Conservation (phyloP, 306 rosid species). For the Pyrus bretschneideri region DNA sequence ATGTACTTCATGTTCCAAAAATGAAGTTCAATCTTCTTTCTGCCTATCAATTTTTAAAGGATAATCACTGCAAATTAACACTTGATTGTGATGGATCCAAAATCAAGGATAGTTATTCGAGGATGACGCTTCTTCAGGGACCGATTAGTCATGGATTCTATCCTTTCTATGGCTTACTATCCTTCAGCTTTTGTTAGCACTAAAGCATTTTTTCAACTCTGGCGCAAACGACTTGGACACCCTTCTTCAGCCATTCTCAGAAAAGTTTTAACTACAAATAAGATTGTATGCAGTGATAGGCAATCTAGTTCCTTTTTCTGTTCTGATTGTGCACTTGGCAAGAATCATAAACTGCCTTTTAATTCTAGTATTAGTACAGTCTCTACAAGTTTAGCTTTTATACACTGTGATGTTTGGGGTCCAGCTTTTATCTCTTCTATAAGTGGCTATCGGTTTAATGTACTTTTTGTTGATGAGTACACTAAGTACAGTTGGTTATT, state of each 20-base stretch:
- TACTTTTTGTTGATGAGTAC: too few species aligned
- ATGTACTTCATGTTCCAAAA: background rate
- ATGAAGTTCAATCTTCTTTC: background rate
- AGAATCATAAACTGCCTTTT: background rate
- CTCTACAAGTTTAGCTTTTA: background rate
- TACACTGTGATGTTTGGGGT: background rate
- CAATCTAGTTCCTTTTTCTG: too few species aligned
- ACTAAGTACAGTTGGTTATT: too few species aligned
- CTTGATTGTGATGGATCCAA: too few species aligned
- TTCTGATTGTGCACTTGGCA: background rate
- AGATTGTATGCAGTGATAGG: too few species aligned
- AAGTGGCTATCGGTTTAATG: background rate
- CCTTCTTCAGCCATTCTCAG: background rate
- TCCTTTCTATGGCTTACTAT: background rate
- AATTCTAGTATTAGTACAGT: background rate
- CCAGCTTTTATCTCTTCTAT: too few species aligned
- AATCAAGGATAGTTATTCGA: too few species aligned
- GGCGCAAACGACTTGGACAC: background rate
- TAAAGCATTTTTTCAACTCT: background rate
- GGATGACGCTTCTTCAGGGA: accelerated
- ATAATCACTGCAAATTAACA: too few species aligned
- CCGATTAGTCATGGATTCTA: background rate
- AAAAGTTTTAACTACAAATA: too few species aligned
- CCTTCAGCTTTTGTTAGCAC: background rate
- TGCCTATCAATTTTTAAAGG: background rate